These are phyloP conservation scores for sweet orange (Citrus sinensis) DNA, from an alignment of 345 rosid genomes.

Conservation along the genomic window DVS_A1.0 CM039164.1:27418501-27419000, in stretches of 20 bases:
- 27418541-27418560: constrained; percentile 64
- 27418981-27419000: constrained; percentile 66
- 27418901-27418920: constrained; percentile 79
- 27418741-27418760: constrained; percentile 64
- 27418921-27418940: constrained; percentile 83
- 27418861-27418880: constrained; percentile 84
- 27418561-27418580: constrained; percentile 45
- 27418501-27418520: constrained; percentile 54
- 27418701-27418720: constrained; percentile 71
- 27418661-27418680: constrained; percentile 50
- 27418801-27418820: constrained; percentile 74
- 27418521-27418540: constrained; percentile 57
- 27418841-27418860: constrained; percentile 63
- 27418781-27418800: constrained; percentile 70
- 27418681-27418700: constrained; percentile 68
- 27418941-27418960: constrained; percentile 81
- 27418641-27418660: constrained; percentile 51
- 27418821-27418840: constrained; percentile 81
- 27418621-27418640: constrained; percentile 48
- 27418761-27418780: constrained; percentile 52
- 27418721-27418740: constrained; percentile 61
- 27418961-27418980: constrained; percentile 89
- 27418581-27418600: constrained; percentile 72
- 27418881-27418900: constrained; percentile 60
- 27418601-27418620: constrained; percentile 78